phyloP scores from a whole-genome alignment of 805 yeast genomes.

The Limtongozyma cylindracea region DNA sequence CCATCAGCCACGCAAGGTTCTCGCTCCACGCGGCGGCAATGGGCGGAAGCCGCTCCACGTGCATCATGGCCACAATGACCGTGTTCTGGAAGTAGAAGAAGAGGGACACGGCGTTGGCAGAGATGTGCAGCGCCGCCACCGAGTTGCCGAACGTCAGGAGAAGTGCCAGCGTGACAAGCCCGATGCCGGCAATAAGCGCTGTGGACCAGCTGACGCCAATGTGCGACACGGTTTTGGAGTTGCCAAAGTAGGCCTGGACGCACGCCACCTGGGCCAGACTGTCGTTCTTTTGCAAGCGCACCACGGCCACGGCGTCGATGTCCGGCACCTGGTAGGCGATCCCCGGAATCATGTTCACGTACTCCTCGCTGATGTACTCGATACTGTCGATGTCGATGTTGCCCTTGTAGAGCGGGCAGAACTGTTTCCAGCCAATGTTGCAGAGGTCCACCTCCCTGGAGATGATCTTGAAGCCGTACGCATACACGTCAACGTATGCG shows the following conservation, averaged over 20 bases:
- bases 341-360: slow-evolving; percentile 43
- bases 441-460: slow-evolving; percentile 36
- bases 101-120: slow-evolving; percentile 67
- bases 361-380: slow-evolving; percentile 23
- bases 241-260: slow-evolving; percentile 46
- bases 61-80: slow-evolving; percentile 63
- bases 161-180: slow-evolving; percentile 64
- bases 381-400: slow-evolving; percentile 50
- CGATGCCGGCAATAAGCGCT: slow-evolving; percentile 72
- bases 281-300: slow-evolving; percentile 11
- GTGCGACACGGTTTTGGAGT: slow-evolving; percentile 64
- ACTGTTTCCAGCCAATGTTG: slow-evolving; percentile 49
- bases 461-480: slow-evolving; percentile 64
- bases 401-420: slow-evolving; percentile 78
- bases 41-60: slow-evolving; percentile 73
- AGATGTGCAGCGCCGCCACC: slow-evolving; percentile 68
- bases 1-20: slow-evolving; percentile 89
- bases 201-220: slow-evolving; percentile 67
- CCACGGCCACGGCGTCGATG: slow-evolving; percentile 46
- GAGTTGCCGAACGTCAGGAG: slow-evolving; percentile 71
- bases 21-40: slow-evolving; percentile 85
- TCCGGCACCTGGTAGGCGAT: slow-evolving; percentile 75
- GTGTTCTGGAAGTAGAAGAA: slow-evolving; percentile 77
- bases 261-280: slow-evolving; percentile 32
- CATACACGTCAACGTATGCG: slow-evolving; percentile 55